Base-by-base conservation (phyloP, 345 rosid species). In the Rhizophora apiculata region DNA sequence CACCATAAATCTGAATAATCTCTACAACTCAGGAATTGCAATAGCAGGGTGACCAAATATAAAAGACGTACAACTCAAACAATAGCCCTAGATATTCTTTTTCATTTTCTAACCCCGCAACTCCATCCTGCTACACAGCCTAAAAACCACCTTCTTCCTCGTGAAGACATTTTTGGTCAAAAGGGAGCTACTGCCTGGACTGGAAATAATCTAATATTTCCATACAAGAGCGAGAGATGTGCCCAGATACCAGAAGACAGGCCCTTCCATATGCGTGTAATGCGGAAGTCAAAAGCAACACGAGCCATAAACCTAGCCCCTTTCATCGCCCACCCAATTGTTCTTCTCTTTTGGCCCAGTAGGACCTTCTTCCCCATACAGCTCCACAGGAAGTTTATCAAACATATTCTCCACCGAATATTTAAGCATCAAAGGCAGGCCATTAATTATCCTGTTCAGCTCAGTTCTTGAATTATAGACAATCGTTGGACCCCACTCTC, bases 261-360 rank as follows among this genome's bases (percentile, higher is more conserved):
- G 52, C 15, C 24, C 53, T 71, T 63, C 13, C 7, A 20, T 32
- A 11, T 49, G 65, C 4, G 2, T 52, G 57, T 6, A 37, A 46
- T 10, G 18, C 18, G 52, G 16, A 24, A 13, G 49, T 24, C 65
- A 29, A 51, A 5, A 34, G 11, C 9, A 64, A 5, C 51, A 60
- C 51, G 20, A 59, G 20, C 31, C 8, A 54, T 26, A 60, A 69
- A 54, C 8, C 80, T 85, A 88, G 57, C 93, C 79, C 77, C 98
- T 84, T 78, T 89, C 97, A 26, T 95, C 99, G 4, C 93, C 96
- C 46, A 79, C 72, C 97, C 96, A 92, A 51, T 87, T 89, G 75
- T 88, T 85, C 88, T 92, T 94, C 84, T 89, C 96, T 83, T 91
- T 94, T 0, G 99, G 96, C 21, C 98, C 98, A 0, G 97, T 88